phyloP scores from a whole-genome alignment of 2,329 filamentous ascomycete genomes.

The Exophiala sp. region DNA sequence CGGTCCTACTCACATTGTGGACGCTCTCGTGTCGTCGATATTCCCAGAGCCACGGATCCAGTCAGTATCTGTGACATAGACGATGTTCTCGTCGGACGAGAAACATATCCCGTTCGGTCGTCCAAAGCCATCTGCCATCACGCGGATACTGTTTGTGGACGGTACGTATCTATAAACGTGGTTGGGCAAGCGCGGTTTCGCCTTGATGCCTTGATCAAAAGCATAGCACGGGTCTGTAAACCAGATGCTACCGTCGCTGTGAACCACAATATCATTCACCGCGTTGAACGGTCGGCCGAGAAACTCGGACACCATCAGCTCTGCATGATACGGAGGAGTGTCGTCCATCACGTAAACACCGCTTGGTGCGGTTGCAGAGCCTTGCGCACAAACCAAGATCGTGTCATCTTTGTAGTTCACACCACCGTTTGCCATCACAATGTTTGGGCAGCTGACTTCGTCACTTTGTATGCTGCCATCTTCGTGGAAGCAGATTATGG shows the following conservation, averaged over 20 bases:
- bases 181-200: slow-evolving; percentile 32
- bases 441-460: neutral
- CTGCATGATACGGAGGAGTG: neutral
- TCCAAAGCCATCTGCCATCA: slow-evolving; percentile 38
- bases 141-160: slow-evolving; percentile 30
- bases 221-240: slow-evolving; percentile 41
- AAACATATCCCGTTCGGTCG: slow-evolving; percentile 43
- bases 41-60: slow-evolving; percentile 27
- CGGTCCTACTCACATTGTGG: neutral
- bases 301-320: slow-evolving; percentile 4
- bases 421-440: slow-evolving; percentile 49
- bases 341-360: slow-evolving; percentile 1
- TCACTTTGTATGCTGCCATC: slow-evolving; percentile 19
- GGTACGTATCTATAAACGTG: slow-evolving; percentile 40
- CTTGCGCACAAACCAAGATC: slow-evolving; percentile 44
- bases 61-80: slow-evolving; percentile 42
- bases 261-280: slow-evolving; percentile 38
- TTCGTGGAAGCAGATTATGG: slow-evolving; percentile 5
- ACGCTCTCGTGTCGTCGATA: neutral
- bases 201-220: slow-evolving; percentile 35
- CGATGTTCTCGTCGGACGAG: slow-evolving; percentile 35
- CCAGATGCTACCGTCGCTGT: slow-evolving; percentile 38
- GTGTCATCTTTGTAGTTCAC: slow-evolving; percentile 43
- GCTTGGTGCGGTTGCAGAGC: slow-evolving; percentile 19
- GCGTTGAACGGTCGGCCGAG: slow-evolving; percentile 32